Conservation (phyloP, 805 yeast genomes). For the Blastobotrys parvus region DNA sequence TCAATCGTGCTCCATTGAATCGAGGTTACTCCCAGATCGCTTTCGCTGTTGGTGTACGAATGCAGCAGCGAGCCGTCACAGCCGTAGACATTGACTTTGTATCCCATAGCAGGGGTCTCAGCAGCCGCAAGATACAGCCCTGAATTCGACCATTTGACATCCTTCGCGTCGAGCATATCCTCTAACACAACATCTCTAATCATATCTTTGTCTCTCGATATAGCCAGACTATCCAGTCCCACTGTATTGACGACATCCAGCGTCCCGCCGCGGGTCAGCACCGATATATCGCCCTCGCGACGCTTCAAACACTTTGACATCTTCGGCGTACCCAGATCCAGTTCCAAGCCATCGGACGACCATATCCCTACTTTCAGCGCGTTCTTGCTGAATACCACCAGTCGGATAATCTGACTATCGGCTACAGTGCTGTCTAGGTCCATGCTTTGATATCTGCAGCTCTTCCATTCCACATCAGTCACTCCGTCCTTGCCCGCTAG, state of each 20-base stretch:
- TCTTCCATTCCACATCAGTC: constrained; percentile 13
- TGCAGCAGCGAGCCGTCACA: constrained; percentile 11
- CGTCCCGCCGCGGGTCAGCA: constrained; percentile 9
- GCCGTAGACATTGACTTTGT: constrained; percentile 12
- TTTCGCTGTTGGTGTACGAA: background rate
- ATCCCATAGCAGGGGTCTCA: constrained; percentile 15
- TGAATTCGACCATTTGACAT: constrained; percentile 14
- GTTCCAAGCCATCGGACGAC: constrained; percentile 17
- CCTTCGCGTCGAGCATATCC: constrained; percentile 14
- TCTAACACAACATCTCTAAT: background rate
- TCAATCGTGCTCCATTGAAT: constrained; percentile 9
- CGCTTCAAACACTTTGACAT: background rate
- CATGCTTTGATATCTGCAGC: constrained; percentile 2
- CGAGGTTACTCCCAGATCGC: constrained; percentile 5
- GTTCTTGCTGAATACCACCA: constrained; percentile 8
- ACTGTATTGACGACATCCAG: constrained; percentile 10
- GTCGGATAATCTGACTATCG: constrained; percentile 10
- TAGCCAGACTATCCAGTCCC: background rate
- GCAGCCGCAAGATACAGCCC: constrained; percentile 15
- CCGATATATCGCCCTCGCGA: background rate
- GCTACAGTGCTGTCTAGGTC: background rate
- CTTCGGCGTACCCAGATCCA: constrained; percentile 11
- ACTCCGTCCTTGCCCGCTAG: constrained; percentile 11
- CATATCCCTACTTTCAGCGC: constrained; percentile 10
- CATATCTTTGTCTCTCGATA: background rate